These are phyloP conservation scores for Plasmopara muralis DNA, from an alignment of 352 stramenopile species.

Conservation along the genomic window DNA sequence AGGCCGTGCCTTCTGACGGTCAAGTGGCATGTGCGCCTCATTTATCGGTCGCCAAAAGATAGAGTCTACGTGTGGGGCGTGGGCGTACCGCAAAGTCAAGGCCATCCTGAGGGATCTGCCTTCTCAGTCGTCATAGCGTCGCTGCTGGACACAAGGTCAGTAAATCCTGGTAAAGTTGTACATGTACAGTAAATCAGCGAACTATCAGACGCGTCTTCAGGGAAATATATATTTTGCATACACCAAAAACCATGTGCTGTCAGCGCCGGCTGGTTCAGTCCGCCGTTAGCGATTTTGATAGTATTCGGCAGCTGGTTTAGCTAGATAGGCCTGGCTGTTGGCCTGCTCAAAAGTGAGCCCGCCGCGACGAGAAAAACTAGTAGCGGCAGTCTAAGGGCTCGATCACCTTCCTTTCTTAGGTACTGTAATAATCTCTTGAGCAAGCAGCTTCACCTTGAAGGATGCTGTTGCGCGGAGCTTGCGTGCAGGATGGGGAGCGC, in stretches of 20 bases:
- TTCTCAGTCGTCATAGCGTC: conserved; percentile 6
- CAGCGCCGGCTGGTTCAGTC: conserved; percentile 17
- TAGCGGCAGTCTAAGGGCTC: not conserved
- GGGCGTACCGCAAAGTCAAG: conserved; percentile 14
- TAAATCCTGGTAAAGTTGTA: conserved; percentile 15
- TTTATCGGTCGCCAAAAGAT: conserved; percentile 21
- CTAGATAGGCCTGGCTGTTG: conserved; percentile 1
- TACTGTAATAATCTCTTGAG: not conserved
- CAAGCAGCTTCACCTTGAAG: conserved; percentile 16
- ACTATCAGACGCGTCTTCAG: conserved; percentile 6
- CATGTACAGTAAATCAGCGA: not conserved
- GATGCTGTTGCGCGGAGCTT: conserved; percentile 13
- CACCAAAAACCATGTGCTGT: conserved; percentile 13
- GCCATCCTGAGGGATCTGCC: conserved; percentile 16
- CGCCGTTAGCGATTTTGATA: conserved; percentile 28
- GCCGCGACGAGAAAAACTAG: not conserved
- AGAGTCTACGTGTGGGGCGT: conserved; percentile 22
- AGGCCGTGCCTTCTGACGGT: conserved; percentile 16
- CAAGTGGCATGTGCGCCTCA: conserved; percentile 26
- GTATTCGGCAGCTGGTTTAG: conserved; percentile 19
- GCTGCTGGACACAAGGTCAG: conserved; percentile 16
- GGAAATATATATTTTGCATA: not conserved
- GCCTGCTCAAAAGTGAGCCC: conserved; percentile 12
- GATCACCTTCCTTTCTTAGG: not conserved
- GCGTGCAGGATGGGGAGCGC: conserved; percentile 21